Conservation (phyloP, 768 basidiomycete species). For the Tulasnella sp. region DNA sequence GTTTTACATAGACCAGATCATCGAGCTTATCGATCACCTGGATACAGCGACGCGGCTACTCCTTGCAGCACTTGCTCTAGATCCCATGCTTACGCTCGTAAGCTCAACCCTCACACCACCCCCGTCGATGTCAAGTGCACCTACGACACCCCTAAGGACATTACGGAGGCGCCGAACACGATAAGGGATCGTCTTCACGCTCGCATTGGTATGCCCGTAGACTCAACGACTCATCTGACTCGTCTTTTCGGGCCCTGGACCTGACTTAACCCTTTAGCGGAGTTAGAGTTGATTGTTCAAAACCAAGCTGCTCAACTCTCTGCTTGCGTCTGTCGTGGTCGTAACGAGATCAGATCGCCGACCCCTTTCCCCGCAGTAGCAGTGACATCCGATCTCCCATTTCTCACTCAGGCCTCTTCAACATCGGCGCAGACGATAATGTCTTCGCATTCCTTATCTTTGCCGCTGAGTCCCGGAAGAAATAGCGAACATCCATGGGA, state of each 20-base stretch:
- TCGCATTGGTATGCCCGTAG: not conserved
- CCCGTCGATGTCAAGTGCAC: not conserved
- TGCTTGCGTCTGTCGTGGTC: not conserved
- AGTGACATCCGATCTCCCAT: not conserved
- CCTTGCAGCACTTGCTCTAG: slow-evolving; percentile 10
- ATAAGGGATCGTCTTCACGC: not conserved
- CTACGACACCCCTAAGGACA: slow-evolving; percentile 11
- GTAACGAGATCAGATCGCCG: not conserved
- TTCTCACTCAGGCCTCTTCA: too few species aligned
- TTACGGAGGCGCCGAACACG: slow-evolving; percentile 1
- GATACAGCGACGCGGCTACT: not conserved
- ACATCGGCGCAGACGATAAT: too few species aligned
- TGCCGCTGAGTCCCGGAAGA: too few species aligned
- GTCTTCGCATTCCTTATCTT: too few species aligned
- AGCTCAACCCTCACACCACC: slow-evolving; percentile 1
- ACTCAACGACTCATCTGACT: not conserved
- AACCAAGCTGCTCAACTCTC: not conserved
- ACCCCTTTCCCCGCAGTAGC: not conserved
- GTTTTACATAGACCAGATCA: not conserved
- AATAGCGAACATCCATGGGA: too few species aligned
- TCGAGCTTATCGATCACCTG: not conserved
- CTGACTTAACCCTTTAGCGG: not conserved
- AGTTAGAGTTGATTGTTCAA: not conserved
- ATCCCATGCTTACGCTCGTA: slow-evolving; percentile 8
- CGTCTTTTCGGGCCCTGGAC: not conserved